Base-by-base conservation (phyloP, 805 yeast species). In the Candida insectalens region DNA sequence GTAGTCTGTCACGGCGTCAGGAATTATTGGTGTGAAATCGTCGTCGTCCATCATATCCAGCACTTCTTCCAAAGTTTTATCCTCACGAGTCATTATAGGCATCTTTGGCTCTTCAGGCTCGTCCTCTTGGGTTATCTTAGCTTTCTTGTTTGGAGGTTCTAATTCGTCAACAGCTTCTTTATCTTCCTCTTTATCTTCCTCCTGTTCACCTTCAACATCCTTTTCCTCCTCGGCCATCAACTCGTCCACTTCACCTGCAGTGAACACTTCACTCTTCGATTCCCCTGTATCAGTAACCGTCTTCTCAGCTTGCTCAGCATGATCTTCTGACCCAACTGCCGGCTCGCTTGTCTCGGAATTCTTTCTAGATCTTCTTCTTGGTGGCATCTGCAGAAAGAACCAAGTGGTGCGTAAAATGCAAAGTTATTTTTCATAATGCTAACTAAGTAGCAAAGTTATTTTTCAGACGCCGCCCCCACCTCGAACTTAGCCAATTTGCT, bases 1-100 rank as follows among this genome's bases (percentile, higher is more conserved):
- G 53, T 87, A 92, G 51, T 89, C 96, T 0, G 95, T 83, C 8
- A 92, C 96, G 0, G 94, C 88, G 53, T 92, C 97, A 0, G 98
- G 98, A 27, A 92, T 92, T 22, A 89, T 79, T 2, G 98, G 98
- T 3, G 95, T 84, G 53, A 79, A 85, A 38, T 87, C 95, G 41
- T 87, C 94, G 38, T 87, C 96, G 43, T 85, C 95, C 89, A 92
- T 80, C 66, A 87, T 65, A 22, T 79, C 81, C 19, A 92, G 63
- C 23, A 92, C 77, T 46, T 92, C 97, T 45, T 79, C 74, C 34
- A 92, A 61, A 0, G 92, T 77, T 48, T 82, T 83, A 50, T 85
- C 95, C 45, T 81, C 80, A 44, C 85, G 66, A 1, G 85, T 71
- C 32, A 80, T 63, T 36, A 77, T 84, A 0, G 87, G 84, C 5